Evolutionary conservation across 2,329 filamentous ascomycete species (phyloP), one percentile per base, ranked within the genome.

Genomic region (Verticillium klebahnii): DNA sequence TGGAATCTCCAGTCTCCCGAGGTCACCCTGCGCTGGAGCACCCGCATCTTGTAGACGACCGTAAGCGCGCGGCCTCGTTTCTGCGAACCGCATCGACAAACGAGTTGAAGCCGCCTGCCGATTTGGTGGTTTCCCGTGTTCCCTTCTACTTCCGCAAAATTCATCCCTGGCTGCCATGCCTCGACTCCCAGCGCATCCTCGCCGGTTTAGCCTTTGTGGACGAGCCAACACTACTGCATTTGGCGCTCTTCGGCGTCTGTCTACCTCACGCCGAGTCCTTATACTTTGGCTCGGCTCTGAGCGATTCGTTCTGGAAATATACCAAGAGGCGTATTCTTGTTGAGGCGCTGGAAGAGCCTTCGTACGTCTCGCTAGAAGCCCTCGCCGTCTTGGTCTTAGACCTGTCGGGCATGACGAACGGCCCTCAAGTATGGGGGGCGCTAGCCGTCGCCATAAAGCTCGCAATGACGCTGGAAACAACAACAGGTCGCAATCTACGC

Each of bases 301-400:
- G 54, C 45, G 62, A 63, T 54, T 59, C 60, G 8, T 63, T 60
- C 50, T 63, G 62, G 62, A 63, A 63, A 31, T 63, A 63, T 39
- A 36, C 60, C 2, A 63, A 61, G 40, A 45, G 62, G 17, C 50
- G 52, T 5, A 58, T 63, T 11, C 34, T 61, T 23, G 40, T 63
- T 59, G 62, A 63, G 37, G 56, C 50, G 25, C 17, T 57, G 5
- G 62, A 63, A n/a, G 62, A 63, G 39, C 62, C 62, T 1, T 63
- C 62, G 2, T 61, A 59, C 31, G 34, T 57, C 5, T 52, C 62
- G 2, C 62, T 63, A 12, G 62, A 63, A 25, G 60, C 62, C 36
- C 17, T 57, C 4, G 39, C 62, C 1, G 36, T 63, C 36, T 57
- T 63, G 17, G n/a, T 45, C 32, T 54, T 63, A 15, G 62, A 63